Base-by-base conservation (phyloP, 768 basidiomycete genomes). In the Mycena indigotica region DNA sequence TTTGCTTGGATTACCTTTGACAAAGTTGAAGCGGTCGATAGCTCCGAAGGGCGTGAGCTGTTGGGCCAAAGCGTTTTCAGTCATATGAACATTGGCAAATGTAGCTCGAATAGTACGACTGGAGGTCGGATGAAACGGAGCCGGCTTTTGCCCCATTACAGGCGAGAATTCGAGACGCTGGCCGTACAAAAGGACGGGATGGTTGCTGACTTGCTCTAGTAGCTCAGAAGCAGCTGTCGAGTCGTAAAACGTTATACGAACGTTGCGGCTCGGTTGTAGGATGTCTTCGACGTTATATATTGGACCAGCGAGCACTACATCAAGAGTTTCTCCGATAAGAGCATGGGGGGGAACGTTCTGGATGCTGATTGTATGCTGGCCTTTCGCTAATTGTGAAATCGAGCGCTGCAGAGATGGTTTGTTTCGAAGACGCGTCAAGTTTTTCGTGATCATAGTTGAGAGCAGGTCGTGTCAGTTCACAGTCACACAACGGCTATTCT, bases 171-270 rank as follows among this genome's bases (percentile, higher is more conserved):
- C 5, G 13, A 50, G 55, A 16, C 5, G 8, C 4, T 12, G 40
- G 17, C 53, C 56, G 39, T 35, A 52, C 1, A 61, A 23, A 16
- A 28, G n/a, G 29, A 57, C 6, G 5, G 49, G 24, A 15, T 50
- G 30, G 3, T 23, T 38, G 2, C 29, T 57, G 19, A 21, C 52
- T 5, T 61, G 52, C 5, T 10, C 2, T 19, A 53, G 44, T 23
- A 61, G 57, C 8, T 28, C 52, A 15, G 3, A n/a, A 25, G 60
- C 60, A 6, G 26, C 16, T 5, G 5, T 6, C 2, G 5, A 15
- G 8, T 57, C 19, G 41, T 21, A 57, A 28, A 61, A 61, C 5
- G 60, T 54, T 5, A 61, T 17, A n/a, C 50, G 1, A 17, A 61
- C 30, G 17, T n/a, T 41, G 6, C 60, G 30, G 1, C 16, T 12